Percentiles rank a stretch among this genome's conserved stretches.
Conservation (phyloP, 2,329 filamentous ascomycete species). For the Diaporthe citriasiana region DNA sequence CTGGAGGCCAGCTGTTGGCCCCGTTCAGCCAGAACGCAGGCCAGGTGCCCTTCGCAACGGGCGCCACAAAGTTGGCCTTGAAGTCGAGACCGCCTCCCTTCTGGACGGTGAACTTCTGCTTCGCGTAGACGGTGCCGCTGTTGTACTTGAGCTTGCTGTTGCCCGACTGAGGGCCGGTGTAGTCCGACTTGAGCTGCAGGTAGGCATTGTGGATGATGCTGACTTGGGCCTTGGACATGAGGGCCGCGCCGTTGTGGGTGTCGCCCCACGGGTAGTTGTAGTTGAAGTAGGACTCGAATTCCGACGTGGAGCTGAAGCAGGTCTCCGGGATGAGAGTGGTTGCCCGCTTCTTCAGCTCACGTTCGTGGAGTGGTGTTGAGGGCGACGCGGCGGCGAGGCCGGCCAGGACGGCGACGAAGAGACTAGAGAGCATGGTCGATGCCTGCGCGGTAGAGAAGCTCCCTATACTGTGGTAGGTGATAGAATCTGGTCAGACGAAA, state of each 20-base stretch:
- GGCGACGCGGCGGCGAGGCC: constrained; percentile 31
- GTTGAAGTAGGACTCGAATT: constrained; percentile 58
- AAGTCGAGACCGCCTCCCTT: constrained; percentile 56
- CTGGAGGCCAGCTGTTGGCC: constrained; percentile 66
- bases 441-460: background rate
- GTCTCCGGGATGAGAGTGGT: constrained; percentile 54
- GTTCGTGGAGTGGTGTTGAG: constrained; percentile 34
- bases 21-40: constrained; percentile 70
- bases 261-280: constrained; percentile 69
- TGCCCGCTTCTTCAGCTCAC: constrained; percentile 41
- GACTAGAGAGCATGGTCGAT: constrained; percentile 31
- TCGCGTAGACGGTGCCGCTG: constrained; percentile 57
- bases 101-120: constrained; percentile 55
- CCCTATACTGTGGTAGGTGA: background rate
- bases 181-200: constrained; percentile 61
- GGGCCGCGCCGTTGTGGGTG: constrained; percentile 67
- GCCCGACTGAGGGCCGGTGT: constrained; percentile 55
- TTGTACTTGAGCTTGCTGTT: constrained; percentile 63
- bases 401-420: constrained; percentile 35
- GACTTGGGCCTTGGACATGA: constrained; percentile 63
- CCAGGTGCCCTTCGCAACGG: constrained; percentile 62
- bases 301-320: constrained; percentile 52
- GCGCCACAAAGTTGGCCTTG: constrained; percentile 54
- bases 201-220: constrained; percentile 54
- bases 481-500: background rate